Evolutionary conservation across 371 early-diverging fungal species (phyloP).

Genomic region (Mucor velutinosus): DNA sequence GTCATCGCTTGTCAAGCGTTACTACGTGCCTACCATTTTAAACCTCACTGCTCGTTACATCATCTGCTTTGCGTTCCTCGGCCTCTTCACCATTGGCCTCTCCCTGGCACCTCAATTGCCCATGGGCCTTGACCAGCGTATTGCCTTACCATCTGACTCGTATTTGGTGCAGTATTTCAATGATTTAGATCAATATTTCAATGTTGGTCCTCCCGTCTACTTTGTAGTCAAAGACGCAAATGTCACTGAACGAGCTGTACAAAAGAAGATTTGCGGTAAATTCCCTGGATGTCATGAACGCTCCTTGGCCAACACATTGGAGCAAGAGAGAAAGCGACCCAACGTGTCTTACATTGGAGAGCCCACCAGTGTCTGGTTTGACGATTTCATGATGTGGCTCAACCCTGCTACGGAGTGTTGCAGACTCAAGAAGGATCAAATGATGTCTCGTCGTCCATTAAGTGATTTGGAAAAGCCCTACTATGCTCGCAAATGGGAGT

Average conservation of each 20-base stretch:
- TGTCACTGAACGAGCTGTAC: constrained; percentile 49
- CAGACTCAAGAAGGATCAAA: constrained; percentile 35
- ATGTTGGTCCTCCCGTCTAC: constrained; percentile 78
- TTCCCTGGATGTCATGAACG: constrained; percentile 59
- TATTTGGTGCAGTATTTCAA: constrained; percentile 76
- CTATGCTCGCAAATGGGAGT: constrained; percentile 17
- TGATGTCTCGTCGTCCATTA: constrained; percentile 7
- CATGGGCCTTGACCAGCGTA: constrained; percentile 70
- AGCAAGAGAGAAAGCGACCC: constrained; percentile 71
- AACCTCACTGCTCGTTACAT: constrained; percentile 49
- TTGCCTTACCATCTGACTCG: constrained; percentile 72
- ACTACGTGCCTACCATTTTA: constrained; percentile 64
- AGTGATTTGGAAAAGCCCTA: constrained; percentile 12
- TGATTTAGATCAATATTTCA: constrained; percentile 65
- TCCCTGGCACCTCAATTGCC: constrained; percentile 58
- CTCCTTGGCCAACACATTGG: constrained; percentile 67
- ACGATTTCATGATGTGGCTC: constrained; percentile 74
- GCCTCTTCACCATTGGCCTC: constrained; percentile 54
- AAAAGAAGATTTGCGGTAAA: constrained; percentile 66
- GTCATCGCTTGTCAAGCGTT: constrained; percentile 47
- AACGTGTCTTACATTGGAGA: constrained; percentile 68
- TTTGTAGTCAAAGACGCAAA: constrained; percentile 69
- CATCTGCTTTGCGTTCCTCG: constrained; percentile 57
- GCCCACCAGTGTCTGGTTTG: constrained; percentile 74
- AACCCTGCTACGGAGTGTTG: constrained; percentile 67